Evolutionary conservation across 805 yeast species (phyloP).

Genomic region (Candida awuae): DNA sequence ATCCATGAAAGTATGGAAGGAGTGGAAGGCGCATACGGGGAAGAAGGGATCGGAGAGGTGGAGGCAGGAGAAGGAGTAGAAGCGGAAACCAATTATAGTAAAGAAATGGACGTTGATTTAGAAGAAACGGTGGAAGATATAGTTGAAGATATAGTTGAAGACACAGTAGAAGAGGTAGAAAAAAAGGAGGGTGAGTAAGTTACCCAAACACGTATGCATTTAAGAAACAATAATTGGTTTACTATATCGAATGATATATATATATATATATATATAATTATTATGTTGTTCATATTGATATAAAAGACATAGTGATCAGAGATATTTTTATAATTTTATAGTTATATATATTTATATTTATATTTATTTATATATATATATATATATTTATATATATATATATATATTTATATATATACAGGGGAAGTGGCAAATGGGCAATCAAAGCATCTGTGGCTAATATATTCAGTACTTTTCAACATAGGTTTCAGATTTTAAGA

Average conservation of each 20-base stretch:
- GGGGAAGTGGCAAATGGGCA: background rate
- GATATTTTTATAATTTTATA: no score
- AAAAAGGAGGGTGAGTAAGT: background rate
- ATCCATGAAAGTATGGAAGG: background rate
- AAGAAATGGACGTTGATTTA: background rate
- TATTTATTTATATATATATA: no score
- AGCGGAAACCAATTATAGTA: background rate
- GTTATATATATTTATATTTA: no score
- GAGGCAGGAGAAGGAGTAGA: constrained; percentile 3
- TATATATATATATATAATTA: no score
- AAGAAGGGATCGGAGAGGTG: background rate
- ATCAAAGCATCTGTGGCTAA: no score
- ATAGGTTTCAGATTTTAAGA: constrained; percentile 21
- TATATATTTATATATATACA: constrained; percentile 10
- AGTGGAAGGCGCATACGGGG: constrained; percentile 4
- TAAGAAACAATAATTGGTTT: no score
- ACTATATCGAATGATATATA: no score
- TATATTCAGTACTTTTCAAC: constrained; percentile 28
- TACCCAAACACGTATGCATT: no score
- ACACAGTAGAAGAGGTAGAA: background rate
- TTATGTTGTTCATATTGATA: no score
- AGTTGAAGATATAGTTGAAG: constrained; percentile 2
- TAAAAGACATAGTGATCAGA: no score
- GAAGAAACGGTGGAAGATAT: background rate
- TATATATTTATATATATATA: constrained; percentile 4